Evolutionary conservation across 83 land plant genomes (phyloP), one percentile per base, ranked within the genome.

Genomic region (Diphasiastrum complanatum): DNA sequence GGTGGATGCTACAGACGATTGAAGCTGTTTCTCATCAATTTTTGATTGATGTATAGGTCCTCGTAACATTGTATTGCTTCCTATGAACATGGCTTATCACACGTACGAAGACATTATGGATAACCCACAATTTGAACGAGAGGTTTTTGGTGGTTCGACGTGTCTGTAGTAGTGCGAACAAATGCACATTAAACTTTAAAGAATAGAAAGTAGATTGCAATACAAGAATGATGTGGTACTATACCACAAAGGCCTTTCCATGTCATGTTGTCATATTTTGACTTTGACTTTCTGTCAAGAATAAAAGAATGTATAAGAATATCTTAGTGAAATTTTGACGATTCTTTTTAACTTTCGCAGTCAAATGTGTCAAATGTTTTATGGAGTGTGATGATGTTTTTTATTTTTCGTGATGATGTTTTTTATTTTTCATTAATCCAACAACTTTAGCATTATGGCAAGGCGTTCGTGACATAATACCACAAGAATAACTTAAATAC

Each of bases 1-100:
- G n/a, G n/a, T n/a, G n/a, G 23, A 10, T 24, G 53, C n/a, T n/a
- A 8, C 43, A 16, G 8, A 40, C 43, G 23, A 18, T 5, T 24
- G 23, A 18, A 6, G 6, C 4, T 4, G 4, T 18, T 4, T 48
- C 5, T 48, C n/a, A 5, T 18, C 4, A 4, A 18, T 6, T 48
- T 6, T n/a, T n/a, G n/a, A n/a, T n/a, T n/a, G n/a, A n/a, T n/a
- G 33, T 12, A 46, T 53, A 90, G 79, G 85, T 29, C 75, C 96
- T 2, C 99, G 96, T 6, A 83, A 85, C 69, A 58, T 93, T 30
- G 99, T 93, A 46, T 81, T 85, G 38, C 90, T 88, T 64, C 82
- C 85, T 75, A 85, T 88, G 96, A 85, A 89, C 60, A 85, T 93
- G 99, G 99, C 96, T 12, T 84, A 83, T 33, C 96, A 93, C 38